Evolutionary conservation across 1,284 basidiomycete genomes (phyloP).

Genomic region (Ceratobasidium sp.): DNA sequence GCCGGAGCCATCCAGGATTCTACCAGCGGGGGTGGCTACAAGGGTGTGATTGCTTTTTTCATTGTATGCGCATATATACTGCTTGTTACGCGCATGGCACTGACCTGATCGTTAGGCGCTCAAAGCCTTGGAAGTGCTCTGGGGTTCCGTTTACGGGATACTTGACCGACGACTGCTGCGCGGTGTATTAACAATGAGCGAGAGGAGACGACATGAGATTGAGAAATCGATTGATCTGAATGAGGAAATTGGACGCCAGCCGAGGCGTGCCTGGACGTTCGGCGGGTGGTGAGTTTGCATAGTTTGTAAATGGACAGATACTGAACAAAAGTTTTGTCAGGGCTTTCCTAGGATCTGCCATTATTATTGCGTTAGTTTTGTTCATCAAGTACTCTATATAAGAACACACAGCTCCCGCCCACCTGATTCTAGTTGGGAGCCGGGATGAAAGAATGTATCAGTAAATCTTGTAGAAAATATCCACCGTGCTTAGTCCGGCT

Average conservation of each 20-base stretch:
- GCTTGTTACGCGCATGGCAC: not conserved
- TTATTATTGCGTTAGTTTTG: constrained; percentile 6
- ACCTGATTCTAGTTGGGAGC: no score
- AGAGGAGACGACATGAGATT: constrained; percentile 12
- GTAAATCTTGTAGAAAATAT: no score
- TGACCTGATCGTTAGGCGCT: constrained; percentile 1
- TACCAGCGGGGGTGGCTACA: constrained; percentile 21
- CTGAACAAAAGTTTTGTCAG: not conserved
- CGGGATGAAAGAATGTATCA: no score
- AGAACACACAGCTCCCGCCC: no score
- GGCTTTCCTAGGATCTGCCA: not conserved
- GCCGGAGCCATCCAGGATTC: constrained; percentile 31
- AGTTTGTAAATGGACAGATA: not conserved
- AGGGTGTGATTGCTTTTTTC: constrained; percentile 22
- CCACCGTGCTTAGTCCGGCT: no score
- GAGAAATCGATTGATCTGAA: constrained; percentile 12
- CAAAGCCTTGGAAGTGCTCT: constrained; percentile 15
- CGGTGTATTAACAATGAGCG: constrained; percentile 15
- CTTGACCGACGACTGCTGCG: constrained; percentile 15
- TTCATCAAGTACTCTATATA: constrained; percentile 28
- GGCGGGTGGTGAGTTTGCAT: constrained; percentile 22
- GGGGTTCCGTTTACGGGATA: constrained; percentile 18
- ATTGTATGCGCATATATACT: not conserved
- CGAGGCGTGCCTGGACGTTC: constrained; percentile 1
- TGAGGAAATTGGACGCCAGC: constrained; percentile 2